Evolutionary conservation across 177 flowering plant genomes (phyloP), one percentile per base, ranked within the genome.

Genomic region (Vitis hybrid): DNA sequence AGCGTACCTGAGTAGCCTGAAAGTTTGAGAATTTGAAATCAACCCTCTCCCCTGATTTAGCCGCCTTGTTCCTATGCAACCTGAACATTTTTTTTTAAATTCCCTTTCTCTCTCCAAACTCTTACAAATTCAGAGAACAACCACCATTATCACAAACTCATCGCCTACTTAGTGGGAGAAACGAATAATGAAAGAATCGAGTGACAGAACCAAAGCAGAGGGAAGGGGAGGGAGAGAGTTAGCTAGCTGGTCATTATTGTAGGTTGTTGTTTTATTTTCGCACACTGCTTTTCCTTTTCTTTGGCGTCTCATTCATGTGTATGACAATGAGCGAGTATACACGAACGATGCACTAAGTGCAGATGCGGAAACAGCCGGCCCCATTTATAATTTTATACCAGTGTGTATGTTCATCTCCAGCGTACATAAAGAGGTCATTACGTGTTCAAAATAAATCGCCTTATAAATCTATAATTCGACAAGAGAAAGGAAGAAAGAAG

Each of bases 1-100:
- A 59, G 12, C 17, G 10, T 19, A 94, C 97, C 93, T 90, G 90
- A 65, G 79, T 71, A 52, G 87, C 92, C 59, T 89, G 89, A 55
- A 94, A 80, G 64, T 82, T 74, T 58, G 90, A 86, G 80, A 92
- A 86, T 38, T 75, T 89, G 86, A 94, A 92, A 75, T 88, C 89
- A 57, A 90, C 28, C 66, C 74, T 87, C 67, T 86, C 91, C 57
- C 88, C 86, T 51, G 86, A 78, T 75, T 78, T 86, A 52, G 72
- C 76, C 0, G 82, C 31, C 77, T 73, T 86, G 65, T 71, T 82
- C 79, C 86, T 80, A 66, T 87, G 88, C 77, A 84, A 75, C 78
- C 81, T 84, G 75, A 89, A 89, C 97, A 91, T 94, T 67, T 55
- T 65, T 62, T 20, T 59, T 62, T 64, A 15, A 12, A n/a, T 52